Evolutionary conservation across 2,329 filamentous ascomycete genomes (phyloP).

Genomic region (Bipolaris oryzae): DNA sequence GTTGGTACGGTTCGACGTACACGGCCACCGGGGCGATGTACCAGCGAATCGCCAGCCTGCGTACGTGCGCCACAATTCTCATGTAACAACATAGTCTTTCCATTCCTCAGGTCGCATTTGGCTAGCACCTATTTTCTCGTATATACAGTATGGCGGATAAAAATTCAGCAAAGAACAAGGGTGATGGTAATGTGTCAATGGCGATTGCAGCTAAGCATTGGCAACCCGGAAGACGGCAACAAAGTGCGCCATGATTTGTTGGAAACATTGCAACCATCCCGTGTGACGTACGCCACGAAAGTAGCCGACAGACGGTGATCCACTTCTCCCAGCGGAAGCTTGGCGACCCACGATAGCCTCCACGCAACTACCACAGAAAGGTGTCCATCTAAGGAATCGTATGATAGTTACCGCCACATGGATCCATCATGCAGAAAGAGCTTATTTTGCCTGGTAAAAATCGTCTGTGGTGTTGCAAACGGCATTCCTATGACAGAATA

Average conservation of each 20-base stretch:
- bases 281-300: slow-evolving; percentile 37
- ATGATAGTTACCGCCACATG: background rate
- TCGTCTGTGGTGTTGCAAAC: background rate
- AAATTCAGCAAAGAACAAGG: background rate
- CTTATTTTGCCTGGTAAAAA: slow-evolving; percentile 10
- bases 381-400: background rate
- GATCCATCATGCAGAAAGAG: slow-evolving; percentile 7
- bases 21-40: background rate
- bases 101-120: background rate
- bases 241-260: slow-evolving; percentile 24
- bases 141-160: background rate
- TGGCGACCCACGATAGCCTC: slow-evolving; percentile 23
- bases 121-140: background rate
- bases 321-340: slow-evolving; percentile 32
- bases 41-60: background rate
- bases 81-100: slow-evolving; percentile 10
- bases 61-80: slow-evolving; percentile 6
- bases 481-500: background rate
- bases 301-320: slow-evolving; percentile 19
- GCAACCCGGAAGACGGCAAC: slow-evolving; percentile 36
- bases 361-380: slow-evolving; percentile 2
- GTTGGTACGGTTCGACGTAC: background rate
- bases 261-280: slow-evolving; percentile 5
- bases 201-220: slow-evolving; percentile 28
- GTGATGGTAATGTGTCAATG: slow-evolving; percentile 9